A percentile compares a stretch with the other conserved stretches of the same genome.
phyloP scores from a whole-genome alignment of 345 rosid species.

The Erysimum cheiranthoides region DNA sequence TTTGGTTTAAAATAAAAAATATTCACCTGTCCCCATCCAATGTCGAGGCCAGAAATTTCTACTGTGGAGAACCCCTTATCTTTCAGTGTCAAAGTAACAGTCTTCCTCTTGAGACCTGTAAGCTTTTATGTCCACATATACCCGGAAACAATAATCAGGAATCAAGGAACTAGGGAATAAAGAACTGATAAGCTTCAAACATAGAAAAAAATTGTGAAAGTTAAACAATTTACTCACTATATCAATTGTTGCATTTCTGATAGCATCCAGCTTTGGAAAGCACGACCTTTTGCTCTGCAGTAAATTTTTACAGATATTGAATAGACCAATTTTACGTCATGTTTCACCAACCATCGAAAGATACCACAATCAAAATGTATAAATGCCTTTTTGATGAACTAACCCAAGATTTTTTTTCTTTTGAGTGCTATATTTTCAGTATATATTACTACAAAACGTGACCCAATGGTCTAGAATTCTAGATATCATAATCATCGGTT shows the following conservation, averaged over 20 bases:
- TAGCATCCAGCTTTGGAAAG: conserved; percentile 88
- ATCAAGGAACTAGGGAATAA: conserved; percentile 19
- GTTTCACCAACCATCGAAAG: not conserved
- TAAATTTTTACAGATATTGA: conserved; percentile 33
- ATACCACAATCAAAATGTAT: not conserved
- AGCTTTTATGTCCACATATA: conserved; percentile 59
- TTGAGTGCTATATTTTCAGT: not conserved
- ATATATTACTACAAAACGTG: conserved; percentile 9
- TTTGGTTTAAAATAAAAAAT: not conserved
- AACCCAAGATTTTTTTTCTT: not conserved
- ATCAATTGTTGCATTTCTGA: conserved; percentile 90
- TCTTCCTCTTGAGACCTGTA: conserved; percentile 74
- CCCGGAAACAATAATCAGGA: conserved; percentile 29
- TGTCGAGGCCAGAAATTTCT: conserved; percentile 96
- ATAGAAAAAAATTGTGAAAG: conserved; percentile 5
- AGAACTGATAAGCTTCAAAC: conserved; percentile 20
- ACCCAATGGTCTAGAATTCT: not conserved
- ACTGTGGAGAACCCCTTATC: conserved; percentile 60
- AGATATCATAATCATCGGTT: not conserved
- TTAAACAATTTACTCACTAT: conserved; percentile 60
- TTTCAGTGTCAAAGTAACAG: conserved; percentile 65
- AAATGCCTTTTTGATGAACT: not conserved
- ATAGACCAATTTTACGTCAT: not conserved
- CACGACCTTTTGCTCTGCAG: conserved; percentile 82
- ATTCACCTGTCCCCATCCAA: conserved; percentile 98